Percentiles rank a stretch among this genome's conserved stretches.
phyloP scores from a whole-genome alignment of 164 flowering plant species.

The Stephania yunnanensis region DNA sequence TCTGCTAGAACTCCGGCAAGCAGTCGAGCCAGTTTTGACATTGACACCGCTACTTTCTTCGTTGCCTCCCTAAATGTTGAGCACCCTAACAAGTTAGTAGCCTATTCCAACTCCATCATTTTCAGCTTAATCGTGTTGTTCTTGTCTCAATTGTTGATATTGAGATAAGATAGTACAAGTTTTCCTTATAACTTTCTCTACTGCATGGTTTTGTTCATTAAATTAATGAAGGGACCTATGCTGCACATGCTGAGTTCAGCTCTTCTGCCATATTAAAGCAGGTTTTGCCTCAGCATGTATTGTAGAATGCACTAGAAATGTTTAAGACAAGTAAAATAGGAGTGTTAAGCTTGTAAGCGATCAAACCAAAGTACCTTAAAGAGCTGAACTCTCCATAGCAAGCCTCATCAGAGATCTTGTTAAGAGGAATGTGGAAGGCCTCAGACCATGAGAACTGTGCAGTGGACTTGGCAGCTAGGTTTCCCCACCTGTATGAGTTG shows the following conservation, averaged over 20 bases:
- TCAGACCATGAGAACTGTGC: slow-evolving; percentile 73
- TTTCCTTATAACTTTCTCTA: neutral
- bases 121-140: neutral
- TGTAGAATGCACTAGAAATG: neutral
- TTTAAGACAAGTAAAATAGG: neutral
- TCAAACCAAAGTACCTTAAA: slow-evolving; percentile 33
- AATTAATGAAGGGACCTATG: neutral
- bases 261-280: neutral
- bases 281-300: neutral
- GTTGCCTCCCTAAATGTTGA: slow-evolving; percentile 36
- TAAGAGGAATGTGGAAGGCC: slow-evolving; percentile 67
- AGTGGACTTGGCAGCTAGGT: slow-evolving; percentile 46
- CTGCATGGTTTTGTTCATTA: neutral
- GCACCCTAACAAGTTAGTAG: neutral
- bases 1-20: slow-evolving; percentile 49
- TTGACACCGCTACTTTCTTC: slow-evolving; percentile 46
- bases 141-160: neutral
- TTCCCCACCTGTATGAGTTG: slow-evolving; percentile 73
- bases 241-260: neutral
- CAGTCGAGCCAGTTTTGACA: slow-evolving; percentile 51
- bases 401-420: slow-evolving; percentile 41
- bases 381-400: slow-evolving; percentile 43
- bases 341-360: neutral
- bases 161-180: neutral
- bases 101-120: neutral